Base-by-base conservation (phyloP, 371 early-diverging fungal species). In the Entomophthora muscae region DNA sequence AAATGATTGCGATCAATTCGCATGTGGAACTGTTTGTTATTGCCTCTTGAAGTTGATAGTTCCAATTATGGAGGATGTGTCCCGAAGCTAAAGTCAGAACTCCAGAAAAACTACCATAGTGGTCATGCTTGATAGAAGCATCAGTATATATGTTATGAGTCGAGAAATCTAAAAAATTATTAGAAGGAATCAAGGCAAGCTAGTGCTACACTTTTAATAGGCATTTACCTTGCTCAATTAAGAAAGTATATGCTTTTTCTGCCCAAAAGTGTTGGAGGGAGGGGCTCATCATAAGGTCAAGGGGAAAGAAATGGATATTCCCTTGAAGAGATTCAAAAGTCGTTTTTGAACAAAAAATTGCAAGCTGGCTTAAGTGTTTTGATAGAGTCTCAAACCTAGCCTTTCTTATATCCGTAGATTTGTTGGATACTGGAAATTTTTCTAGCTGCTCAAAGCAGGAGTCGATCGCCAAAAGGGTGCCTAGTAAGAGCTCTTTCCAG, bases 31-130 rank as follows among this genome's bases (percentile, higher is more conserved):
- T 55, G n/a, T 22, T 24, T 12, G 56, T 22, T 22, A 55, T 27
- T 24, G 28, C 56, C n/a, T 55, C 56, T 55, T 55, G 22, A n/a
- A 55, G 56, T 55, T 55, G 56, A 55, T 55, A 55, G 56, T n/a
- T 55, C 56, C 56, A 55, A 27, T 17, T 22, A 13, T 55, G 13
- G 13, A 55, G 28, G 10, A 55, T 55, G 26, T 24, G 28, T n/a
- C 56, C 56, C 12, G 56, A 22, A 24, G 24, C 24, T 13, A 27
- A 13, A n/a, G 24, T 55, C 28, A 55, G 12, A 12, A 55, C 56
- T 22, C 56, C 56, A 24, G 56, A 55, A 55, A 55, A 55, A n/a
- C 24, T 24, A 55, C 56, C 56, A 26, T 13, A 55, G n/a, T 22
- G 22, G 26, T 27, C 28, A 55, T 55, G 56, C 28, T 55, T 55